Evolutionary conservation across 1,284 basidiomycete species (phyloP).

Genomic region (Cryptococcus sp.): DNA sequence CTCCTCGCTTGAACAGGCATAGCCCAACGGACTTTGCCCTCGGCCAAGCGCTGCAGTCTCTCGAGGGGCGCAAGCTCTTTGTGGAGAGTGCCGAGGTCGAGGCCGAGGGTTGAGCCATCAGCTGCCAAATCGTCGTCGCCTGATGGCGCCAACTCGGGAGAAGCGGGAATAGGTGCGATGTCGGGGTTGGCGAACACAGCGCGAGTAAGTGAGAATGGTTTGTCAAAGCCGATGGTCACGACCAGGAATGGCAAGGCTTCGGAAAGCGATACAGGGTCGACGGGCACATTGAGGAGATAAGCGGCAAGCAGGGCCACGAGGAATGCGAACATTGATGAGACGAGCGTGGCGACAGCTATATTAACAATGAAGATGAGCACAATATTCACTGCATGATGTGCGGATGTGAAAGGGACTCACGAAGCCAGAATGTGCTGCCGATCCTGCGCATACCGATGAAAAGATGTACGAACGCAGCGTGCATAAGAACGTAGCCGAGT

Average conservation of each 20-base stretch:
- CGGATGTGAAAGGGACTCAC: conserved; percentile 36
- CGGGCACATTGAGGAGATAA: conserved; percentile 76
- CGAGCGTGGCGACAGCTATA: conserved; percentile 73
- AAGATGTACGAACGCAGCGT: conserved; percentile 87
- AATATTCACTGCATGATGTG: neutral
- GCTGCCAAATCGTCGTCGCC: conserved; percentile 25
- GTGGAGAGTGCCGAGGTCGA: conserved; percentile 50
- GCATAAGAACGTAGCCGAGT: conserved; percentile 95
- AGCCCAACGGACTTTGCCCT: conserved; percentile 56
- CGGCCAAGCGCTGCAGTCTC: conserved; percentile 50
- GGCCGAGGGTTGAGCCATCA: conserved; percentile 30
- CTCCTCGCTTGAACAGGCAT: conserved; percentile 69
- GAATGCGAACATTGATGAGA: conserved; percentile 83
- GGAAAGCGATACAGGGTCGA: conserved; percentile 89
- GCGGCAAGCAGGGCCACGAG: conserved; percentile 84
- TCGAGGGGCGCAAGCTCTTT: conserved; percentile 50
- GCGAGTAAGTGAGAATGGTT: conserved; percentile 86
- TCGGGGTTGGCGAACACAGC: conserved; percentile 88
- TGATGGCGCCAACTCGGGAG: conserved; percentile 52
- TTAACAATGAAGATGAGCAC: conserved; percentile 3
- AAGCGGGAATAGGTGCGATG: conserved; percentile 56
- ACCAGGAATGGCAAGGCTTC: conserved; percentile 97
- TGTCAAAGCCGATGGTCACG: conserved; percentile 97
- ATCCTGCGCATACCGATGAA: conserved; percentile 83
- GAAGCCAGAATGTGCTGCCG: conserved; percentile 85